Base-by-base conservation (phyloP, 163 green algal species). In the Coccomyxa subellipsoidea region DNA sequence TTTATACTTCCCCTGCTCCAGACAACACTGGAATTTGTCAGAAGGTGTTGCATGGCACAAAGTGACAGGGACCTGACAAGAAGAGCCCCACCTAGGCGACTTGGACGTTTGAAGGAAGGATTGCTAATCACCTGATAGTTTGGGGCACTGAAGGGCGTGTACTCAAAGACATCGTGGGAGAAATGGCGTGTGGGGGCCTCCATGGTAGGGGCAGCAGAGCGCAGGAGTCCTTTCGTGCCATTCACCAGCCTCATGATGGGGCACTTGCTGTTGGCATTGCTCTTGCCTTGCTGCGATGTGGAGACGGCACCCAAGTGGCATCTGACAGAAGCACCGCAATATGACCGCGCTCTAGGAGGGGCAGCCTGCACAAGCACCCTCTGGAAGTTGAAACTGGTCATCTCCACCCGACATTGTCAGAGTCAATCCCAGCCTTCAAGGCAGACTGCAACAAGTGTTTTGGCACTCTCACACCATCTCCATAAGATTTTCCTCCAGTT, bases 1-100 rank as follows among this genome's bases (percentile, higher is more conserved):
- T 53, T 38, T 79, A 38, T 85, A 85, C 40, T 7, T 39, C 31
- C 34, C 34, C 71, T 78, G 71, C 71, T 29, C 32, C 7, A 73
- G 66, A 12, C 47, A 66, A 66, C 12, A 12, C 47, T 66, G 47
- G 47, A 66, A 29, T 66, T 18, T 29, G 18, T 29, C 47, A 66
- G 47, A 66, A 29, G 47, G 12, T 29, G 47, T 12, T 66, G 47
- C 47, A 66, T 18, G 18, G 12, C 18, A 66, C 18, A 66, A 18
- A 12, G 12, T 18, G 18, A 66, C 12, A 12, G 18, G 47, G 12
- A 66, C 47, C 12, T 29, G 47, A 66, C 47, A 66, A 18, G 12
- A 66, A 18, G 12, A 29, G 47, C 18, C 12, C 47, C 12, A 18
- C 12, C 47, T 66, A 12, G 47, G 18, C 12, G 47, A 66, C 47